Evolutionary conservation across 257 asterid genomes (phyloP).

Genomic region (Solanum pennellii): DNA sequence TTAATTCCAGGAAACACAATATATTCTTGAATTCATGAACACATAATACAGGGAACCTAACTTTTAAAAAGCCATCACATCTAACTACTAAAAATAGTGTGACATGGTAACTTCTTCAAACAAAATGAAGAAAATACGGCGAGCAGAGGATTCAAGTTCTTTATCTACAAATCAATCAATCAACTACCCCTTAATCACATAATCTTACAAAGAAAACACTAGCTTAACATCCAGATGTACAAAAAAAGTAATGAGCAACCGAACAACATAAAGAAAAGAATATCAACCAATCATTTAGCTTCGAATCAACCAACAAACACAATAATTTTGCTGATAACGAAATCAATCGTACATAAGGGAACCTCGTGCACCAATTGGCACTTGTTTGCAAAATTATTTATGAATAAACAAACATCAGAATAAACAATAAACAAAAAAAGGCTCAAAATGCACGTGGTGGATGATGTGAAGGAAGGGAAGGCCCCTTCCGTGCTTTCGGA

Average conservation of each 20-base stretch:
- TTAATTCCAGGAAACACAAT: neutral
- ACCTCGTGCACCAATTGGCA: neutral
- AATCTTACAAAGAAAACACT: neutral
- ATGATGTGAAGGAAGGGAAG: neutral
- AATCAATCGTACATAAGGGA: neutral
- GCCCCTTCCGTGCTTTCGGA: neutral
- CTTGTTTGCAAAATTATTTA: neutral
- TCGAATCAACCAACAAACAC: neutral
- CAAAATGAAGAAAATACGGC: neutral
- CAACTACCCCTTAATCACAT: neutral
- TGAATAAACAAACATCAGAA: neutral
- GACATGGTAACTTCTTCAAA: neutral
- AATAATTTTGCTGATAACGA: neutral
- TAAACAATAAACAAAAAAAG: neutral
- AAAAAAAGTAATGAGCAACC: neutral
- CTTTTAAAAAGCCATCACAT: neutral
- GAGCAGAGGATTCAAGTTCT: neutral
- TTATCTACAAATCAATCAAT: neutral
- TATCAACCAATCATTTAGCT: neutral
- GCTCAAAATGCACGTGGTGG: neutral
- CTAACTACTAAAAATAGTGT: slow-evolving; percentile 2
- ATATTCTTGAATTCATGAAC: neutral
- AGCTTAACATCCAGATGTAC: neutral
- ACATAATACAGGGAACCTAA: slow-evolving; percentile 1
- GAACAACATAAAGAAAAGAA: neutral